These are phyloP conservation scores for Boletus edulis DNA, from an alignment of 768 basidiomycete species.

Conservation along the genomic window DNA sequence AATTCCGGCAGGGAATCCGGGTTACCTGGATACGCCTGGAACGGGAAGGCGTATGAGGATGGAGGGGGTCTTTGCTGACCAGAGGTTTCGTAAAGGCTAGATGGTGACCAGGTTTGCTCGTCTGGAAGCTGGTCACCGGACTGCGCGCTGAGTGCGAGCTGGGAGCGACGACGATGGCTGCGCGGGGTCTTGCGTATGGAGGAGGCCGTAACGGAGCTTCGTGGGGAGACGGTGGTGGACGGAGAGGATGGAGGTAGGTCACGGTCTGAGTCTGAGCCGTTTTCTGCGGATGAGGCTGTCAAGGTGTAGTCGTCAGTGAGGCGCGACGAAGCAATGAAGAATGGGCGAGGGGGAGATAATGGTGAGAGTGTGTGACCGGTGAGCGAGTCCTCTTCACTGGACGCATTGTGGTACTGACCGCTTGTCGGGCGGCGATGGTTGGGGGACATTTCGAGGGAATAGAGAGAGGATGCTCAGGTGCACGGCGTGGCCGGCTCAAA, in stretches of 20 bases:
- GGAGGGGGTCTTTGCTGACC: slow-evolving; percentile 34
- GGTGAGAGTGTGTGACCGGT: slow-evolving; percentile 13
- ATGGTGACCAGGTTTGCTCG: slow-evolving; percentile 15
- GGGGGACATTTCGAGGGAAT: slow-evolving; percentile 13
- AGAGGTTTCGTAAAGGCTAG: slow-evolving; percentile 9
- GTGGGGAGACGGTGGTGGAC: slow-evolving; percentile 11
- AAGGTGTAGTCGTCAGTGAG: slow-evolving; percentile 17
- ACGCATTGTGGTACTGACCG: slow-evolving; percentile 12
- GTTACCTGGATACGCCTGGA: slow-evolving; percentile 64
- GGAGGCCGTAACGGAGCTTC: slow-evolving; percentile 11
- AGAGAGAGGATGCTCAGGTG: slow-evolving; percentile 7
- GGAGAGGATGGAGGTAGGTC: slow-evolving; percentile 21
- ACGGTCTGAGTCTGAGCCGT: slow-evolving; percentile 30
- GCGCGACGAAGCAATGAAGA: slow-evolving; percentile 32
- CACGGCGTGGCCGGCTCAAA: not conserved
- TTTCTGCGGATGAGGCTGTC: slow-evolving; percentile 22
- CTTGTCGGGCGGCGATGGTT: slow-evolving; percentile 12
- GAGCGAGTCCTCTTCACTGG: slow-evolving; percentile 29
- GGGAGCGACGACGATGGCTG: slow-evolving; percentile 25
- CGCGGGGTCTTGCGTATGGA: slow-evolving; percentile 19
- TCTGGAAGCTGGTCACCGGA: slow-evolving; percentile 11
- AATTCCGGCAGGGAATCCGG: slow-evolving; percentile 54
- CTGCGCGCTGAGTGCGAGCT: slow-evolving; percentile 22
- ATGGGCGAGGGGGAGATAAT: slow-evolving; percentile 36
- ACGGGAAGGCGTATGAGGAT: slow-evolving; percentile 45